Conservation (phyloP, 805 yeast species). For the Helenozyma baotianmanensis region DNA sequence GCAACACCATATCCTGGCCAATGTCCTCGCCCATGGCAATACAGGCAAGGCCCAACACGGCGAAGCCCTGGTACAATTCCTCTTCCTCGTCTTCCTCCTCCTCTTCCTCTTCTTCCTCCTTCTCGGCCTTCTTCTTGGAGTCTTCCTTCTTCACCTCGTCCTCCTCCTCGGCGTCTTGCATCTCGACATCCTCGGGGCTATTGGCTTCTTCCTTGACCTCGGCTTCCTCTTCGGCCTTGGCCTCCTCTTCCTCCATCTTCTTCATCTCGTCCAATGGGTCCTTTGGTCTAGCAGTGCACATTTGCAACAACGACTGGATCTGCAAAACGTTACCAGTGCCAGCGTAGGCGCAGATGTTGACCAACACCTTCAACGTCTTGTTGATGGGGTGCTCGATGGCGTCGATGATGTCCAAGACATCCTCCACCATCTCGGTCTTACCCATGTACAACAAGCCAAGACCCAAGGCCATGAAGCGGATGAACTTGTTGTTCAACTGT, state of each 20-base stretch:
- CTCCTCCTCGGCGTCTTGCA: constrained; percentile 24
- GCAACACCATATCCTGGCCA: constrained; percentile 95
- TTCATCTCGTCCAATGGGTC: constrained; percentile 57
- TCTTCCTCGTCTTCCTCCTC: constrained; percentile 42
- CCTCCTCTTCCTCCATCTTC: constrained; percentile 38
- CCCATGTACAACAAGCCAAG: constrained; percentile 90
- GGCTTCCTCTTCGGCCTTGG: constrained; percentile 14
- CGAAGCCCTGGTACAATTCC: constrained; percentile 71
- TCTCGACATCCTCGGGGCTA: constrained; percentile 31
- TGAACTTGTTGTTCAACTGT: constrained; percentile 82
- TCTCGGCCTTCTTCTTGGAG: constrained; percentile 18
- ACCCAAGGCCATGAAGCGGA: constrained; percentile 86
- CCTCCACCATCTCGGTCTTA: constrained; percentile 89
- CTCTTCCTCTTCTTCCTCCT: constrained; percentile 26
- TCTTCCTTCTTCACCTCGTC: constrained; percentile 16
- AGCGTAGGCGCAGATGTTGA: constrained; percentile 90
- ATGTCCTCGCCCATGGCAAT: constrained; percentile 97
- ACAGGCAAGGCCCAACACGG: constrained; percentile 90
- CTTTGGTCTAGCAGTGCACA: constrained; percentile 70
- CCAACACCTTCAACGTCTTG: constrained; percentile 80
- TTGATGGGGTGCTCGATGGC: constrained; percentile 96
- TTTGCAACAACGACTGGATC: constrained; percentile 85
- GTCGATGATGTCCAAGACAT: constrained; percentile 86
- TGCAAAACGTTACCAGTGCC: constrained; percentile 97
- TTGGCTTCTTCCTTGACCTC: constrained; percentile 17